Base-by-base conservation (phyloP, 192 early-diverging fungal species). In the Funneliformis geosporum region DNA sequence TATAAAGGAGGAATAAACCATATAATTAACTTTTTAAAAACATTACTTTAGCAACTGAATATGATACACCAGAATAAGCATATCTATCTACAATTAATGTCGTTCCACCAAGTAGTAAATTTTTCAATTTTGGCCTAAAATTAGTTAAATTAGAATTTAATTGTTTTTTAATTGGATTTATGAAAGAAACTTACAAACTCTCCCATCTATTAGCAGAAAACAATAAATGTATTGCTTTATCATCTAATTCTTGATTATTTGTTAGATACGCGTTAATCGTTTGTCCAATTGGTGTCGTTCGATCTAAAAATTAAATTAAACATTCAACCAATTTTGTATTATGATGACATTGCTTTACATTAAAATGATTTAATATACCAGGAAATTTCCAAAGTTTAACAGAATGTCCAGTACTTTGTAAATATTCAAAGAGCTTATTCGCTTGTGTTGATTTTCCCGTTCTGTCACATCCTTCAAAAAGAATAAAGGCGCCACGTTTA, bases 151-250 rank as follows among this genome's bases (percentile, higher is more conserved):
- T 5, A 14, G 23, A 11, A 27, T n/a, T 27, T 64, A n/a, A n/a
- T 64, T 4, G 39, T 18, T 46, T 16, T 46, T 14, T 71, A 23
- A 40, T 46, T 46, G 47, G 39, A 23, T n/a, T 23, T 65, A 14
- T 23, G 60, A 8, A 12, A 16, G 6, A 59, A 18, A 33, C 77
- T 79, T 92, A 95, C 92, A 93, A 92, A 21, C 91, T 90, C 82
- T 97, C 97, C 94, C 95, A 98, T 47, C 98, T 89, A 86, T 99
- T 99, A 4, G 95, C 96, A 16, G 96, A 96, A 83, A 99, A 99
- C 43, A 99, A 85, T 18, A 98, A 80, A 81, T 99, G 98, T 40
- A 96, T 88, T 14, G 95, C 92, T 66, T 90, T 89, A 81, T 96
- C 94, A 83, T 93, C 92, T 27, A 97, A 83, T 40, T 93, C 87